Conservation (phyloP, 257 asterid species). For the Forsythia suspensa region DNA sequence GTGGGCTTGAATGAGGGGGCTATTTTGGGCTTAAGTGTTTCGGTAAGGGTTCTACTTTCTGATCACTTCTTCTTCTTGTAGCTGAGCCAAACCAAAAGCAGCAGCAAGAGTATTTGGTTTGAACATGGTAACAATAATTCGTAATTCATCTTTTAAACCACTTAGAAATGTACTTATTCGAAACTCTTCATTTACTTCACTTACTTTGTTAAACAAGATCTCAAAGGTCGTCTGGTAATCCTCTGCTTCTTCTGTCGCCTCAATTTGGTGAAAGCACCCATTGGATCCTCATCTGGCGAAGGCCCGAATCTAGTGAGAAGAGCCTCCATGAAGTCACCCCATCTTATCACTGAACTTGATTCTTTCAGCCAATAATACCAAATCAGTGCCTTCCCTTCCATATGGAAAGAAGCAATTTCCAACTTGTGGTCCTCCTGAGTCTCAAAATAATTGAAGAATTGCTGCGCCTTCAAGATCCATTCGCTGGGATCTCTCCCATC, state of each 20-base stretch:
- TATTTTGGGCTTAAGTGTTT: not conserved
- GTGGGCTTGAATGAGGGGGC: not conserved
- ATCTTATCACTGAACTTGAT: not conserved
- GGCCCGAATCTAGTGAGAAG: not conserved
- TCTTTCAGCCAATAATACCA: not conserved
- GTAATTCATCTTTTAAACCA: not conserved
- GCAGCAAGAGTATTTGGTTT: not conserved
- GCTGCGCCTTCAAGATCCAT: not conserved
- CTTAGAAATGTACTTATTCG: not conserved
- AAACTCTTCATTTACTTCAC: not conserved
- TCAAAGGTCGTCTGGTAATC: not conserved
- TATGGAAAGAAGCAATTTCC: too few relatives aligned
- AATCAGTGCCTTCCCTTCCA: too few relatives aligned
- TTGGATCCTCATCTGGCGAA: not conserved
- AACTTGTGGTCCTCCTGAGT: not conserved
- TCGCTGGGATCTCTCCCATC: constrained; percentile 5
- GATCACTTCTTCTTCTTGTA: not conserved
- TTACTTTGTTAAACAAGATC: not conserved
- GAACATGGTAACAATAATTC: not conserved
- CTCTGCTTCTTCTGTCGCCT: not conserved
- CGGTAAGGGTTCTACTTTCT: not conserved
- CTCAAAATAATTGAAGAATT: not conserved
- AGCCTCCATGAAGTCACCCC: not conserved
- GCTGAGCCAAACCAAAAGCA: not conserved
- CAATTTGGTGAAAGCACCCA: not conserved